Conservation (phyloP, 192 early-diverging fungal species). For the Umbelopsis sp. region DNA sequence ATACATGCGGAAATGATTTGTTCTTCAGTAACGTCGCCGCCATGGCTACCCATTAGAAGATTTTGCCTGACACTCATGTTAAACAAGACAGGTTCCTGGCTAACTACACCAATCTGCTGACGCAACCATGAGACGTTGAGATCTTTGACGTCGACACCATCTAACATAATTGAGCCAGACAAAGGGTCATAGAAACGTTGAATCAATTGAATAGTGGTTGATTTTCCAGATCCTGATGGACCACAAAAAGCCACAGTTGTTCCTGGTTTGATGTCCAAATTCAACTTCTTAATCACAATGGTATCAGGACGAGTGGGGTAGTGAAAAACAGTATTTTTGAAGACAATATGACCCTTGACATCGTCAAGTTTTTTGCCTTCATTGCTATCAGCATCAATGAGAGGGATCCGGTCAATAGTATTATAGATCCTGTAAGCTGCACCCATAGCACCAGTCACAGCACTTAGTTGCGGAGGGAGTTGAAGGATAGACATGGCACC, state of each 20-base stretch:
- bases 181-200: conserved; percentile 81
- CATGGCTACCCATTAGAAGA: conserved; percentile 66
- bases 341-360: conserved; percentile 70
- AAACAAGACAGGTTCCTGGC: conserved; percentile 92
- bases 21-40: conserved; percentile 58
- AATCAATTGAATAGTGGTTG: conserved; percentile 81
- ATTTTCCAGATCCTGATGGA: conserved; percentile 82
- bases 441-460: conserved; percentile 71
- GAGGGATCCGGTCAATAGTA: conserved; percentile 78
- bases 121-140: conserved; percentile 83
- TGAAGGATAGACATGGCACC: conserved; percentile 71
- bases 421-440: conserved; percentile 80
- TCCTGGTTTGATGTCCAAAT: conserved; percentile 70
- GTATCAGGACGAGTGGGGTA: conserved; percentile 89
- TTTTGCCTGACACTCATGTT: conserved; percentile 75
- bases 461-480: conserved; percentile 66
- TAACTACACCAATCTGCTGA: conserved; percentile 83
- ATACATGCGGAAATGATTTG: conserved; percentile 69
- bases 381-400: conserved; percentile 63
- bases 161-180: conserved; percentile 61
- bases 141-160: conserved; percentile 74
- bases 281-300: conserved; percentile 71
- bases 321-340: conserved; percentile 73
- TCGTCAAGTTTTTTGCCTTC: conserved; percentile 46
- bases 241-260: conserved; percentile 87